Base-by-base conservation (phyloP, 345 rosid genomes). In the Reutealis trisperma region DNA sequence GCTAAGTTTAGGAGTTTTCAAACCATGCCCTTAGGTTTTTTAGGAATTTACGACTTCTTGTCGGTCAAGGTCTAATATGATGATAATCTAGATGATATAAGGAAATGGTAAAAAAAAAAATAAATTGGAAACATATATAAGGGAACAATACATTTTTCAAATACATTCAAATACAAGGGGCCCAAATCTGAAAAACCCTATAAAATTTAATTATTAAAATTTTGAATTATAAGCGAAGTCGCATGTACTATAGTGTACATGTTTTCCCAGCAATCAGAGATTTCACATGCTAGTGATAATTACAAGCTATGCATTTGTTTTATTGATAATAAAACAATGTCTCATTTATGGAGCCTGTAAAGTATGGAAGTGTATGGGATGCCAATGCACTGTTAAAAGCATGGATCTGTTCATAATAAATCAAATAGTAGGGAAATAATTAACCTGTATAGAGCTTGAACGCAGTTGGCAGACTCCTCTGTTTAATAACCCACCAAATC, bases 381-480 rank as follows among this genome's bases (percentile, higher is more conserved):
- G 72, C 32, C 55, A 71, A 49, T 24, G 18, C 25, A 25, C 24
- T 73, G 49, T n/a, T 21, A 51, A 55, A 58, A 55, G 30, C 61
- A 69, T 8, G 47, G 68, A 11, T 34, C 59, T 76, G 1, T 34
- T 52, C 25, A 2, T 22, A 47, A 69, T 2, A 82, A 64, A 27
- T 5, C 18, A 49, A 21, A 9, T 10, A 25, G 2, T 10, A 16
- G 58, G 5, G 67, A 71, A 68, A 75, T 4, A 37, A 37, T 37
- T 37, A 37, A 95, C 99, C 99, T 85, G 99, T 87, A 62, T 87
- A 95, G 64, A 95, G 95, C 88, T 89, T 93, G 89, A 93, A 95
- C 76, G 98, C 93, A 59, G 96, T 87, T n/a, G 99, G 99, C 75
- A 93, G 85, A 61, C 86, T 77, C 80, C 99, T 83, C 25, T 89